Evolutionary conservation across 768 basidiomycete genomes (phyloP), one percentile per base, ranked within the genome.

Genomic region (Russula brevipes): DNA sequence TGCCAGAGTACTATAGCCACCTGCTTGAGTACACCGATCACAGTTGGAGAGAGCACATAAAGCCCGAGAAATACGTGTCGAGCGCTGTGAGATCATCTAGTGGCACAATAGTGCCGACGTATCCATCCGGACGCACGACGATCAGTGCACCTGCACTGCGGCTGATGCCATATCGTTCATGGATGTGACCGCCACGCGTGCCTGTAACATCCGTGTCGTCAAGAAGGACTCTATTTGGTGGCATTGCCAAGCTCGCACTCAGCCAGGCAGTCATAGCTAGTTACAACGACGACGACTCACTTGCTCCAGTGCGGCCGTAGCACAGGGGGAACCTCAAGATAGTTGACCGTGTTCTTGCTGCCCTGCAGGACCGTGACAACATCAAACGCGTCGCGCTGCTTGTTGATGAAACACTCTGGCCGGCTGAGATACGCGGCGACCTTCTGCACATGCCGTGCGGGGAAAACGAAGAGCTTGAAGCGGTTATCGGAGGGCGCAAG

Each of bases 101-200:
- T 0, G 86, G 80, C 1, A 77, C 77, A 38, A 88, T 75, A 67
- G 76, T 77, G 3, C 83, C 85, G 38, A 89, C 79, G 60, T 87
- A 87, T 16, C 87, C 87, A 67, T 86, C 86, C 8, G 85, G 85
- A 33, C 86, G 77, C 6, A 87, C 79, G 54, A 85, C 74, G 8
- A 85, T 79, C 11, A 85, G 68, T 9, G 79, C 82, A 17, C 85
- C 85, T 1, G 64, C 61, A 54, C 66, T 65, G 5, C 73, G 60
- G 38, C 75, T 72, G 50, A 86, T 78, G 0, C 86, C 86, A 65
- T 83, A 87, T 31, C 78, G 77, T 0, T 71, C 66, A 69, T 88
- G 88, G 4, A 82, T 85, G 39, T 77, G 76, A 3, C 85, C 85
- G 31, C 83, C 84, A 24, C 74, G 69, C 4, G 58, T 69, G 3